Evolutionary conservation across 1,139 yeast species (phyloP), one percentile per base, ranked within the genome.

Genomic region (Scheffersomyces illinoinensis): DNA sequence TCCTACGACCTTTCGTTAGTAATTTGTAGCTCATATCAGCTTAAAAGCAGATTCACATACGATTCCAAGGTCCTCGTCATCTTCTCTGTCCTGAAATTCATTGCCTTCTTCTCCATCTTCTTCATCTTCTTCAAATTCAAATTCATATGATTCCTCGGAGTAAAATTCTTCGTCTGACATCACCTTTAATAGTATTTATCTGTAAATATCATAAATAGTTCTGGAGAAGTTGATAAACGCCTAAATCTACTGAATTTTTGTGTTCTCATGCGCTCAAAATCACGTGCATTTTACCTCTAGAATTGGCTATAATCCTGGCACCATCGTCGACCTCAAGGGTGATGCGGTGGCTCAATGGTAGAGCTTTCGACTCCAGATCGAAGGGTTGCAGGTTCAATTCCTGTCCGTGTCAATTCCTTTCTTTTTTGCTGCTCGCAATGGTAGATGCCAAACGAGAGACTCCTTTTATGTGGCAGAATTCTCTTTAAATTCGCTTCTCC

Each of bases 301-400:
- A 24, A 8, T 6, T 5, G 17, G 17, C 43, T 33, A 33, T 33
- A 2, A 33, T 14, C 17, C 43, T 12, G 2, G 4, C 43, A 5
- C 17, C 43, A 33, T 5, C 43, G 43, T 12, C 43, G 43, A 33
- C 10, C 21, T 26, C n/a, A 54, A 17, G 21, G 20, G 49, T 59
- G 68, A 63, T 63, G 92, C 91, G 89, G 91, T 88, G 91, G 92
- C 93, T 88, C 93, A 88, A 88, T 88, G 93, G 93, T 87, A 88
- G 93, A 88, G 92, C 91, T 86, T 87, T 87, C 87, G 93, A 88
- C 88, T 89, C 92, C 92, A 88, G 61, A 84, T 85, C 88, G 84
- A 84, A 84, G 83, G 88, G 88, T 83, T 84, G 88, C 88, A 85
- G 88, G 89, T 85, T 85, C 89, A 82, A 85, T 84, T 85, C 89